Conservation (phyloP, 768 basidiomycete genomes). For the Clitopilus passeckerianus region DNA sequence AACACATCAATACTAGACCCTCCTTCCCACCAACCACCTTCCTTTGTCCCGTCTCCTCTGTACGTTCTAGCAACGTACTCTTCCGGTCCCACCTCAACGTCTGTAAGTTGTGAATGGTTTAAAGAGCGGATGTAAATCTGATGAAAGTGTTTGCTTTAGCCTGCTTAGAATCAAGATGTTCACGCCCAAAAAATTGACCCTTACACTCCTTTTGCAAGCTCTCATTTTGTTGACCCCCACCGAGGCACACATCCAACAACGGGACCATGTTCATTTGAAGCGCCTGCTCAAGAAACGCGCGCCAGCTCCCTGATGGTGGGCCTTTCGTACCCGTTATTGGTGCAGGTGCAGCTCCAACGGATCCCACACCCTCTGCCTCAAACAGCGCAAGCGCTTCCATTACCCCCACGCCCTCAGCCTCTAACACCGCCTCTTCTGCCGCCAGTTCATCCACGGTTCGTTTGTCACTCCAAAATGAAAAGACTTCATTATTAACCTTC, state of each 20-base stretch:
- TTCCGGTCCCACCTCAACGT: neutral
- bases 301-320: slow-evolving; percentile 20
- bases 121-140: neutral
- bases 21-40: slow-evolving; percentile 5
- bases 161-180: slow-evolving; percentile 25
- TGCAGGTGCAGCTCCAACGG: slow-evolving; percentile 22
- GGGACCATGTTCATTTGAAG: slow-evolving; percentile 53
- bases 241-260: slow-evolving; percentile 35
- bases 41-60: slow-evolving; percentile 2
- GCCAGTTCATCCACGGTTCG: neutral
- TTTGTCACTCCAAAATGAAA: neutral
- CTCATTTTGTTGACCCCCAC: slow-evolving; percentile 51
- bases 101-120: neutral
- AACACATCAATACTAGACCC: slow-evolving; percentile 11
- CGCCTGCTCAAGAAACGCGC: slow-evolving; percentile 69
- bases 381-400: slow-evolving; percentile 4
- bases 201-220: slow-evolving; percentile 63
- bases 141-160: slow-evolving; percentile 33
- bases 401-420: neutral
- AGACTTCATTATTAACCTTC: neutral
- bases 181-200: slow-evolving; percentile 32
- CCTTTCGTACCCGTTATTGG: slow-evolving; percentile 22
- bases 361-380: slow-evolving; percentile 6
- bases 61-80: neutral
- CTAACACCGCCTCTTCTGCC: neutral